phyloP scores from a whole-genome alignment of 176 grass and related monocot species.

The Areca catechu region DNA sequence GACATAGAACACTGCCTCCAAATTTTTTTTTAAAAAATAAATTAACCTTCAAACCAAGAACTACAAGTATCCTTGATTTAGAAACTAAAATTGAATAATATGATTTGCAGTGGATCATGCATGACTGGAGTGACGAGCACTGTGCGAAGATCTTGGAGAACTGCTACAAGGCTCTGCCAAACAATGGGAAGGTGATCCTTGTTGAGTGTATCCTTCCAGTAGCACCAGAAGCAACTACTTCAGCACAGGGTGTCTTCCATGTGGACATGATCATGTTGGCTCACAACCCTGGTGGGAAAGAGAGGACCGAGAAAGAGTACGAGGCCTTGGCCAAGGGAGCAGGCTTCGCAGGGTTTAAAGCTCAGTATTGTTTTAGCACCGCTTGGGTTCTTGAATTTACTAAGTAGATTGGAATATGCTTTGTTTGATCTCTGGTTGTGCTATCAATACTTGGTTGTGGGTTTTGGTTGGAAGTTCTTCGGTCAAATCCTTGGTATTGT shows the following conservation, averaged over 20 bases:
- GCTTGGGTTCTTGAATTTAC: background rate
- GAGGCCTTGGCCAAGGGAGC: background rate
- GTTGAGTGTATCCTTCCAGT: background rate
- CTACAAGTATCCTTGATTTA: too few species aligned
- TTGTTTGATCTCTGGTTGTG: too few species aligned
- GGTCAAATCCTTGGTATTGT: too few species aligned
- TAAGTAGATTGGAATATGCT: background rate
- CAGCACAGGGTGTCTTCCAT: background rate
- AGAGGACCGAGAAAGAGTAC: background rate
- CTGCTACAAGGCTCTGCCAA: background rate
- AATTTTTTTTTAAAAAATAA: too few species aligned
- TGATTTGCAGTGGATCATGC: background rate
- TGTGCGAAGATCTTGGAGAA: slow-evolving; percentile 5
- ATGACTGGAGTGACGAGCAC: background rate
- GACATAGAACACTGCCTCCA: too few species aligned
- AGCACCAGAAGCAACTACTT: background rate
- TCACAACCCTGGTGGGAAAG: background rate
- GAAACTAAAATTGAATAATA: too few species aligned
- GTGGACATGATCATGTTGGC: background rate
- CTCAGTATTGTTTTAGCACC: background rate
- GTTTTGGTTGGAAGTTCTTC: too few species aligned
- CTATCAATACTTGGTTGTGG: too few species aligned
- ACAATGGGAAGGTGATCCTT: slow-evolving; percentile 2
- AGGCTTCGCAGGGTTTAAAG: background rate
- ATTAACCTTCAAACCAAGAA: too few species aligned